Evolutionary conservation across 1,139 yeast genomes (phyloP).

Genomic region (Arxiozyma telluris): DNA sequence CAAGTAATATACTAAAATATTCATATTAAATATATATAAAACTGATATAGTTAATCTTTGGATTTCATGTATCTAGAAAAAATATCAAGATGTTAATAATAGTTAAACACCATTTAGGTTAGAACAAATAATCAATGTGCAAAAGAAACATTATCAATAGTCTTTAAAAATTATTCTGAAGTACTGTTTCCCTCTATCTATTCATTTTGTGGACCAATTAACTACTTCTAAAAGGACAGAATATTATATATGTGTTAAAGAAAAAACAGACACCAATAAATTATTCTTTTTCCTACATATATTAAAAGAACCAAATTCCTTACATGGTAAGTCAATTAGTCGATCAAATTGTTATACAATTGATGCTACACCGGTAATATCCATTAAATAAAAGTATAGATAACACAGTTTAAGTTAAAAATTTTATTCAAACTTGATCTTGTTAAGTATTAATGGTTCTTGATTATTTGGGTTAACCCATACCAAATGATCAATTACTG

Average conservation of each 20-base stretch:
- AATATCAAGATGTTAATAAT: constrained; percentile 7
- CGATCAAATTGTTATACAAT: background rate
- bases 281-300: constrained; percentile 16
- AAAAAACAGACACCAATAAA: constrained; percentile 15
- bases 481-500: constrained; percentile 48
- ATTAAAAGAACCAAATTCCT: background rate
- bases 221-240: constrained; percentile 9
- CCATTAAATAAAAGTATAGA: no score
- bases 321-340: background rate
- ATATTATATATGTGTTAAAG: constrained; percentile 13
- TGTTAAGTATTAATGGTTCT: constrained; percentile 49
- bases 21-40: background rate
- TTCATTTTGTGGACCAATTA: constrained; percentile 13
- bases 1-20: no score
- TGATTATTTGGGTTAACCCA: constrained; percentile 52
- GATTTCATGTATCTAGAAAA: constrained; percentile 15
- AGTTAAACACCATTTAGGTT: constrained; percentile 6
- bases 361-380: no score
- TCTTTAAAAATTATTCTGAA: constrained; percentile 5
- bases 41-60: constrained; percentile 10
- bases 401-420: background rate
- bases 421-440: background rate
- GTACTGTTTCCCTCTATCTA: constrained; percentile 4
- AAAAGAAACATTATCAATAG: constrained; percentile 8
- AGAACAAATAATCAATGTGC: constrained; percentile 10